Percentiles rank a stretch among this genome's conserved stretches.
Conservation (phyloP, 495 filamentous ascomycete species). For the Lepidopterella palustris region DNA sequence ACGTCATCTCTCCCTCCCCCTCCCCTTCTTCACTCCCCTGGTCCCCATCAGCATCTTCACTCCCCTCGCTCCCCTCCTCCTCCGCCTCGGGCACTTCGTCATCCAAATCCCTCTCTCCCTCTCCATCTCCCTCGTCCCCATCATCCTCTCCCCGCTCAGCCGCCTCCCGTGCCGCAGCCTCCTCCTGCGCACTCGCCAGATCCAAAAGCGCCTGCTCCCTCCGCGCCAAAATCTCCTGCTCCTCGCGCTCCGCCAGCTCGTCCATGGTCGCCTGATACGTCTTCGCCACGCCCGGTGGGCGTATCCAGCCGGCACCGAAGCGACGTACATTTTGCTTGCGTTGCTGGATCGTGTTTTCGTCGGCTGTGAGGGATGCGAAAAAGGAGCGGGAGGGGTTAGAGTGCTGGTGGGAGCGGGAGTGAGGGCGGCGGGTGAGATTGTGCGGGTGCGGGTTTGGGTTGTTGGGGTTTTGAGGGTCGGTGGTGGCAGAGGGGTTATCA, state of each 20-base stretch:
- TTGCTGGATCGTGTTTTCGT: constrained; percentile 33
- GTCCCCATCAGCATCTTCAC: constrained; percentile 36
- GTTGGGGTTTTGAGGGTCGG: constrained; percentile 13
- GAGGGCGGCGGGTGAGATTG: constrained; percentile 16
- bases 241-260: constrained; percentile 38
- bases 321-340: constrained; percentile 38
- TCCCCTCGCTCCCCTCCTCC: constrained; percentile 41
- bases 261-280: constrained; percentile 41
- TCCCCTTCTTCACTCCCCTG: constrained; percentile 27
- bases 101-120: constrained; percentile 48
- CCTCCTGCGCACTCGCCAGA: constrained; percentile 28
- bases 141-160: constrained; percentile 15
- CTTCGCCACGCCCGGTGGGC: constrained; percentile 41
- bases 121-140: constrained; percentile 22
- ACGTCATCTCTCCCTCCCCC: constrained; percentile 20
- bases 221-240: constrained; percentile 34
- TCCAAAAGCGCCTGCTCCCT: constrained; percentile 35
- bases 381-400: constrained; percentile 14
- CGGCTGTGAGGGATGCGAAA: constrained; percentile 24
- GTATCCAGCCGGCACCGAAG: constrained; percentile 41
- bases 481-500: neutral
- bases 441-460: constrained; percentile 13
- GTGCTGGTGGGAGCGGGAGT: constrained; percentile 15
- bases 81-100: constrained; percentile 63
- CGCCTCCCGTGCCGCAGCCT: constrained; percentile 14